phyloP scores from a whole-genome alignment of 2,329 filamentous ascomycete species.

The Xylaria arbuscula region DNA sequence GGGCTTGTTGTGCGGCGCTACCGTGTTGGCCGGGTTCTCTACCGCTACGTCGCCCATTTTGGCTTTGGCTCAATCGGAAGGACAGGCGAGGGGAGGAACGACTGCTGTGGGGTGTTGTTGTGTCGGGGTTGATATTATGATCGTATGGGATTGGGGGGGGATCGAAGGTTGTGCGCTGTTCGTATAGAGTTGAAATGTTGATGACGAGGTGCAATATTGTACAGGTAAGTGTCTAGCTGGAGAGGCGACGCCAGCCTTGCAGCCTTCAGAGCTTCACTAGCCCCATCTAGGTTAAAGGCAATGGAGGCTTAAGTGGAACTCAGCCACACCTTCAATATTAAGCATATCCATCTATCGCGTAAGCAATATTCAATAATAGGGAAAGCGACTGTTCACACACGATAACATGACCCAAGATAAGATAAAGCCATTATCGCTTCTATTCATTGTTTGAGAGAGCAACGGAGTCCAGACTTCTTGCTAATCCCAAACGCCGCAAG shows the following conservation, averaged over 20 bases:
- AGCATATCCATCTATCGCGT: not conserved
- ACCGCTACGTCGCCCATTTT: constrained; percentile 89
- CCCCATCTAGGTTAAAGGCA: constrained; percentile 1
- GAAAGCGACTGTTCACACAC: not conserved
- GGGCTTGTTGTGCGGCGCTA: constrained; percentile 83
- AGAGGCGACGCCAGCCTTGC: constrained; percentile 48
- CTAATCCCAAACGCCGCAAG: constrained; percentile 14
- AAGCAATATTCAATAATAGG: not conserved
- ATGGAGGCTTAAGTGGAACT: not conserved
- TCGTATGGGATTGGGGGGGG: constrained; percentile 1
- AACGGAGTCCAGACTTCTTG: not conserved
- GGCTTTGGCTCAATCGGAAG: constrained; percentile 24
- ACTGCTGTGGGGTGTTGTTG: not conserved
- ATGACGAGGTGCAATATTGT: constrained; percentile 16
- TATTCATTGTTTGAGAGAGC: not conserved
- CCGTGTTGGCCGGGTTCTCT: constrained; percentile 79
- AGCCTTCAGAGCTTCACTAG: constrained; percentile 43
- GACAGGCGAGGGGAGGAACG: not conserved
- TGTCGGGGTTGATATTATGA: constrained; percentile 8
- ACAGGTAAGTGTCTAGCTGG: constrained; percentile 3
- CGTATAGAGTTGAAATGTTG: constrained; percentile 18
- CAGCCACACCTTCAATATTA: not conserved
- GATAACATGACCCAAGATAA: not conserved
- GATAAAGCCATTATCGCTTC: not conserved
- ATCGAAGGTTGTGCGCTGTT: constrained; percentile 2